A percentile compares a stretch with the other conserved stretches of the same genome.
These are phyloP conservation scores for Mitragyna speciosa DNA, from an alignment of 257 asterid genomes.

Conservation along the genomic window DNA sequence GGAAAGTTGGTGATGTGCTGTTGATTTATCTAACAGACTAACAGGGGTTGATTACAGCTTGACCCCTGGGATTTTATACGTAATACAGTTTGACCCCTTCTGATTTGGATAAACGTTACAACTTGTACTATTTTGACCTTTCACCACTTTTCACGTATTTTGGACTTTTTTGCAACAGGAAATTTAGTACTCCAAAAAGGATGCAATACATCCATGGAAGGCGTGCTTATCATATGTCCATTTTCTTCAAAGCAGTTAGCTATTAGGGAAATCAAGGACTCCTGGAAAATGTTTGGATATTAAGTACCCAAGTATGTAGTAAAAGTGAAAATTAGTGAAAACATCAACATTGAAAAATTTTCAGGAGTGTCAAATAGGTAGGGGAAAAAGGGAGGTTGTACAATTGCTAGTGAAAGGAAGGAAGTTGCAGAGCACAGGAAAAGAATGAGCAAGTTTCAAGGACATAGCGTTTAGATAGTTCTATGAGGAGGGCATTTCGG, in stretches of 20 bases:
- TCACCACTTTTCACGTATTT: neutral
- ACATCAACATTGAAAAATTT: too few relatives aligned
- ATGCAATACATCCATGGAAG: neutral
- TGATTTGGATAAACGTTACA: too few relatives aligned
- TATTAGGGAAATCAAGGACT: neutral
- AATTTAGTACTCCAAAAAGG: too few relatives aligned
- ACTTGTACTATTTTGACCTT: neutral
- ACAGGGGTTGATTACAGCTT: neutral
- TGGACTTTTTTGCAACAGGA: neutral
- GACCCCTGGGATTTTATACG: neutral
- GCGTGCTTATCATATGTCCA: neutral
- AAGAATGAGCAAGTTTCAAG: neutral
- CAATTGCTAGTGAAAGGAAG: neutral
- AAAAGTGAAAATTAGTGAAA: neutral
- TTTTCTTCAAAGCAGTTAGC: neutral
- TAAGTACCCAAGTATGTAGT: neutral
- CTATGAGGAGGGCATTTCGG: too few relatives aligned
- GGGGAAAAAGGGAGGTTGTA: neutral
- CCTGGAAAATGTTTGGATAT: neutral
- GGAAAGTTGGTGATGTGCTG: conserved; percentile 14
- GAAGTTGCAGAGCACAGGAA: neutral
- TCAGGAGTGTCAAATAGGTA: neutral
- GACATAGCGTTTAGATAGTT: neutral
- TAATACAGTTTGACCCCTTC: neutral
- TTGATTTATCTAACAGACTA: neutral